These are phyloP conservation scores for Globisporangium solare DNA, from an alignment of 352 stramenopile species.

Conservation along the genomic window DNA sequence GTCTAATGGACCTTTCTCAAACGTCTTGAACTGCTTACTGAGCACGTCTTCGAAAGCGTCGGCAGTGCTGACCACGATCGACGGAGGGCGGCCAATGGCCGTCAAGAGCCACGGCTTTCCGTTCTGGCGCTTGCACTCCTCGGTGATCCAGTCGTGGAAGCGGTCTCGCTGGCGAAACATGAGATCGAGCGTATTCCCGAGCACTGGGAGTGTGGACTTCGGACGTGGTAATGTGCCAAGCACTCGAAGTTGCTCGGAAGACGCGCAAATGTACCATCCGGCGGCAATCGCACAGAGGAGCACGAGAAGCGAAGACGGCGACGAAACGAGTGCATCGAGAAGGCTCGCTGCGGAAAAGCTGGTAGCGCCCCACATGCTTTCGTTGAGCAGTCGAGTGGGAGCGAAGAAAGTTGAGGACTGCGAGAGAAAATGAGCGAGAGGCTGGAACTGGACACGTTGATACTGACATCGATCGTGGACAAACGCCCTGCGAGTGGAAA, in stretches of 20 bases:
- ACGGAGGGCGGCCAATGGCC: constrained; percentile 28
- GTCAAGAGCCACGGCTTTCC: constrained; percentile 42
- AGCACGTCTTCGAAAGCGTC: constrained; percentile 49
- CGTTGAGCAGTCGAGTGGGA: no score
- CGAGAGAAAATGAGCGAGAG: no score
- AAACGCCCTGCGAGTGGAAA: no score
- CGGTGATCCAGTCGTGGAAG: constrained; percentile 55
- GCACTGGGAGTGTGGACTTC: constrained; percentile 30
- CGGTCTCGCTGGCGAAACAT: constrained; percentile 36
- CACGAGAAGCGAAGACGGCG: constrained; percentile 12
- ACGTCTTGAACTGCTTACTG: constrained; percentile 67
- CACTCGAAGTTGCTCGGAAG: constrained; percentile 21
- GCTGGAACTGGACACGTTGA: no score
- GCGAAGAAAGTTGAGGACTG: no score
- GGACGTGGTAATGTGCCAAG: constrained; percentile 26
- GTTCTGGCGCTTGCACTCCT: constrained; percentile 35
- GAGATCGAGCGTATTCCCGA: constrained; percentile 51
- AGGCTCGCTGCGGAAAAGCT: neutral
- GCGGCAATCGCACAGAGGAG: constrained; percentile 10
- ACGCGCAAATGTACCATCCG: constrained; percentile 19
- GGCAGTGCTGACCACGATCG: constrained; percentile 35
- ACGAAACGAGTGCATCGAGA: neutral
- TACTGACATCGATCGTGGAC: no score
- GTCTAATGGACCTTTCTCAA: constrained; percentile 53
- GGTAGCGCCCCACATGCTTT: constrained; percentile 7